Percentiles rank a stretch among this genome's conserved stretches.
phyloP scores from a whole-genome alignment of 225 moss, liverwort and hornwort genomes.

The Anthoceros angustus region DNA sequence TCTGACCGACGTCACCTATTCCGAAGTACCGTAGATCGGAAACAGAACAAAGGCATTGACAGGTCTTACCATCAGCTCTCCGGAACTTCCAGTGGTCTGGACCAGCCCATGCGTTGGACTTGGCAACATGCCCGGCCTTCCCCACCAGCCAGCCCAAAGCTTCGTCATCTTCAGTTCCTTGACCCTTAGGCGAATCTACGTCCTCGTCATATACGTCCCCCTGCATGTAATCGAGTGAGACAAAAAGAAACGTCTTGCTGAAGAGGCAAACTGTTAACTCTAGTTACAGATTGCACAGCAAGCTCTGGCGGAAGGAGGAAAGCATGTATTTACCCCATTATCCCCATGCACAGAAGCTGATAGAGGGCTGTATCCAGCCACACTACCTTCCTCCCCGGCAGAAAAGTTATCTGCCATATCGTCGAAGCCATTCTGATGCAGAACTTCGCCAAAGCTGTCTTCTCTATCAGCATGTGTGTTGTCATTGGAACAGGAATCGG shows the following conservation, averaged over 20 bases:
- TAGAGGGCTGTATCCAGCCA: slow-evolving; percentile 38
- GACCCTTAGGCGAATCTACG: slow-evolving; percentile 30
- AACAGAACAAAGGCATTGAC: not conserved
- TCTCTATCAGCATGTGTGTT: not conserved
- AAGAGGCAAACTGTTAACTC: slow-evolving; percentile 6
- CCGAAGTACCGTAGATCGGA: slow-evolving; percentile 13
- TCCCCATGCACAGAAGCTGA: slow-evolving; percentile 25
- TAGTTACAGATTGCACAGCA: too few species aligned
- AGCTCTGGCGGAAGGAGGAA: slow-evolving; percentile 19
- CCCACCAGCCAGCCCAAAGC: slow-evolving; percentile 63
- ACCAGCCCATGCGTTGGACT: slow-evolving; percentile 96
- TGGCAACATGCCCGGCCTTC: slow-evolving; percentile 26
- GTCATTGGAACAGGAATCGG: slow-evolving; percentile 7
- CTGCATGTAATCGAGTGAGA: slow-evolving; percentile 16
- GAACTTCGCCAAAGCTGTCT: not conserved
- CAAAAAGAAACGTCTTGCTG: slow-evolving; percentile 13
- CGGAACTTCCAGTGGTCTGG: slow-evolving; percentile 96
- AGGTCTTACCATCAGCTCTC: slow-evolving; percentile 42
- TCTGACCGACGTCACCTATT: slow-evolving; percentile 40
- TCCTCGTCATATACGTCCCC: slow-evolving; percentile 40
- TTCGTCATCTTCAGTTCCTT: slow-evolving; percentile 26
- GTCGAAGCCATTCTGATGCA: slow-evolving; percentile 12
- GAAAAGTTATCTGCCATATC: slow-evolving; percentile 16
- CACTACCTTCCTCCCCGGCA: slow-evolving; percentile 33
- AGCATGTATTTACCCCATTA: slow-evolving; percentile 42